These are phyloP conservation scores for Sanguinoderma infundibulare DNA, from an alignment of 1,284 basidiomycete species.

Conservation along the genomic window DNA sequence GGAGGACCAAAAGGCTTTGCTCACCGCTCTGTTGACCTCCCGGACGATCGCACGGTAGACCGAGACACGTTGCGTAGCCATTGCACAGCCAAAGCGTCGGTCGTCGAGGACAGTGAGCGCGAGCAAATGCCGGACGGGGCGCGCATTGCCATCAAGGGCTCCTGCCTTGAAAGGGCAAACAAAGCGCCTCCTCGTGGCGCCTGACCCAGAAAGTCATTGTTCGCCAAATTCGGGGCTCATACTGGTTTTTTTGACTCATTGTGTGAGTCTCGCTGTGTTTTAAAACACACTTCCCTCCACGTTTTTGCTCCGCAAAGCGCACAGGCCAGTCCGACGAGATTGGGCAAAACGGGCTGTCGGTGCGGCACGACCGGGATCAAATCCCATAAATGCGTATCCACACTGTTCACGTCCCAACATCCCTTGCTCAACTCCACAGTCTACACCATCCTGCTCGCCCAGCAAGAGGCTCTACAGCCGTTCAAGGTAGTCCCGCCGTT, in stretches of 20 bases:
- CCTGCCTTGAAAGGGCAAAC: not conserved
- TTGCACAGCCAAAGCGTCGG: constrained; percentile 1
- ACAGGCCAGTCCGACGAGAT: constrained; percentile 5
- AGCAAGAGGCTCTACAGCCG: constrained; percentile 18
- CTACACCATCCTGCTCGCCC: constrained; percentile 2
- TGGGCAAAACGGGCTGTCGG: constrained; percentile 14
- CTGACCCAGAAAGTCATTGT: constrained; percentile 8
- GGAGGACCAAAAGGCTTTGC: constrained; percentile 11
- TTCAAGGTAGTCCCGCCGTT: constrained; percentile 2
- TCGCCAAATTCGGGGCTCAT: not conserved
- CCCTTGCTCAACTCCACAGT: constrained; percentile 16
- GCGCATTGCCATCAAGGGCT: not conserved
- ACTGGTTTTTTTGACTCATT: not conserved
- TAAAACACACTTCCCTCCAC: not conserved
- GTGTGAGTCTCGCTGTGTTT: not conserved
- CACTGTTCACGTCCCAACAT: not conserved
- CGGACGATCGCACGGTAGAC: constrained; percentile 50
- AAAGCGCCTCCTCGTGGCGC: not conserved
- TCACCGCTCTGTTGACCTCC: constrained; percentile 48
- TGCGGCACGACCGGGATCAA: constrained; percentile 1
- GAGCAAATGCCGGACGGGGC: not conserved
- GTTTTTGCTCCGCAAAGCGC: not conserved
- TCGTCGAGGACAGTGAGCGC: not conserved
- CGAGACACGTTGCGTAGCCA: constrained; percentile 22
- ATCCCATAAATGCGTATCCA: constrained; percentile 4